Evolutionary conservation across 306 rosid species (phyloP).

Genomic region (Trichosanthes truncata): DNA sequence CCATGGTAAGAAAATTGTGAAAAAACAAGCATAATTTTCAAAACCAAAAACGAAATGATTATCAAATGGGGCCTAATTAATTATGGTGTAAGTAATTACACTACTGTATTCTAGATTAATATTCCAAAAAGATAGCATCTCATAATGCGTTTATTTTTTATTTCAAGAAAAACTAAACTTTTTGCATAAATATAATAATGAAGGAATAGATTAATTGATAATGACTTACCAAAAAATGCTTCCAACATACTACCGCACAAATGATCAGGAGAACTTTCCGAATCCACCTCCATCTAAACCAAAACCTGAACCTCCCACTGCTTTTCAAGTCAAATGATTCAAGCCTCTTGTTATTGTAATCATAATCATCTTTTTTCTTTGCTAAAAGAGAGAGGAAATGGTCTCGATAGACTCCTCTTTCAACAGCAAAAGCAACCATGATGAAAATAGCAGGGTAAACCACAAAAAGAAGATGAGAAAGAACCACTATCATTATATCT

Average conservation of each 20-base stretch:
- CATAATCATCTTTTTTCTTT: slow-evolving; percentile 73
- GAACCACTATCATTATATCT: slow-evolving; percentile 74
- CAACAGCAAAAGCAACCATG: slow-evolving; percentile 43
- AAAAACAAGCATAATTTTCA: no score
- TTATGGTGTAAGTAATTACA: not conserved
- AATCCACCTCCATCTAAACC: slow-evolving; percentile 40
- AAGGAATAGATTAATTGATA: slow-evolving; percentile 2
- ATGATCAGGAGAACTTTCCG: slow-evolving; percentile 42
- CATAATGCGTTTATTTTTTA: not conserved
- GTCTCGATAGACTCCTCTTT: slow-evolving; percentile 47
- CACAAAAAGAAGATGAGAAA: slow-evolving; percentile 67
- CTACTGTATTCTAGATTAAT: not conserved
- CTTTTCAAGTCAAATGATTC: slow-evolving; percentile 18
- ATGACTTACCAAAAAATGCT: slow-evolving; percentile 69
- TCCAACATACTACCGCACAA: slow-evolving; percentile 63
- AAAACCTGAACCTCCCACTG: slow-evolving; percentile 15
- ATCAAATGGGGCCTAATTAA: not conserved
- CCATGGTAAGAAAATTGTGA: no score
- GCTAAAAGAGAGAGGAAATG: slow-evolving; percentile 35
- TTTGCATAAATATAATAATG: not conserved
- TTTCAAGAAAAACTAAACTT: not conserved
- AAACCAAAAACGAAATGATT: no score
- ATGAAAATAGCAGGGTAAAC: slow-evolving; percentile 66
- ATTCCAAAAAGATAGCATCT: not conserved
- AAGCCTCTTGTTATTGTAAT: slow-evolving; percentile 16